Evolutionary conservation across 2,329 filamentous ascomycete genomes (phyloP), one percentile per base, ranked within the genome.

Genomic region (Aspergillus sp.): DNA sequence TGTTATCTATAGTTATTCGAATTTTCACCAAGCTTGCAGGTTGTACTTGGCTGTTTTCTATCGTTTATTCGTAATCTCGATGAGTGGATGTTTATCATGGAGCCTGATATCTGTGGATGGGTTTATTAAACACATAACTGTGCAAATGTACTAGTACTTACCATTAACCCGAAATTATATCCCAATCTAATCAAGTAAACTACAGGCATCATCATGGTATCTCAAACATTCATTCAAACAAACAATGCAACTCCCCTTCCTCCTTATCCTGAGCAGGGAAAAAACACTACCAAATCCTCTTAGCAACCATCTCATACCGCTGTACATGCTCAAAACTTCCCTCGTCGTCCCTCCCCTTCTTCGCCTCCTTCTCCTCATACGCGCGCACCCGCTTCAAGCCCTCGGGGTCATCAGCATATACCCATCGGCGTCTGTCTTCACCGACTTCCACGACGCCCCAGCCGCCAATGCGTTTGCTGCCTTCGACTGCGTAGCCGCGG

Each of bases 291-390:
- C 93, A 98, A 59, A 98, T 98, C 64, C 93, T 80, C 77, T 96
- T 97, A 0, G 89, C 88, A 59, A 90, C 85, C 93, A 97, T 96
- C 64, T 90, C 89, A 72, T 96, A 98, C 59, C 93, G 78, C 58
- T 77, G 82, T 53, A 83, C 88, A 64, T 72, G 82, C 61, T 77
- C 86, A 68, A 82, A 81, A 64, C 80, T 82, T 78, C 47, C 68
- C 65, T 52, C 61, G 57, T 48, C 77, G 78, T 19, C 17, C 17
- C 45, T 80, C 75, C 41, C 77, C 50, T 66, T 70, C 20, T 76
- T 77, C 55, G 79, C 83, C 54, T 82, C 80, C 52, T 79, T 80
- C 5, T 77, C 79, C 58, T 80, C 74, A 60, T 81, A 80, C 51
- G 84, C 83, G 53, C 83, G 82, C 45, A 78, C 62, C 50, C 84